Conservation (phyloP, 106 monocot species). For the Cymbidium sinense region DNA sequence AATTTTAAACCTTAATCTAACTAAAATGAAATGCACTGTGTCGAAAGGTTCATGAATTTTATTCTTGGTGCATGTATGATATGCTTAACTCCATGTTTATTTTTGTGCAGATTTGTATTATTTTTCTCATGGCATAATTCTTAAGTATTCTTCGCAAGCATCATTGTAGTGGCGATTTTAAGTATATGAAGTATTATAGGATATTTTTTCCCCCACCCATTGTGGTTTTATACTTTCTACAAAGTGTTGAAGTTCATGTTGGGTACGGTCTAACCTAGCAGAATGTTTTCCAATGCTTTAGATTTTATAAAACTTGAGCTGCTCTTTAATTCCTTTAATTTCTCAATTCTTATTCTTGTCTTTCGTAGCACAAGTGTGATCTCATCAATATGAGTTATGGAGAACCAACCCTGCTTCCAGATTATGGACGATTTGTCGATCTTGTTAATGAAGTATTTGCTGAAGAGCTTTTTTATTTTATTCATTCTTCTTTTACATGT, state of each 20-base stretch:
- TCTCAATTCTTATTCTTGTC: not conserved
- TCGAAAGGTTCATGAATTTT: not conserved
- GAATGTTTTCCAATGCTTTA: not conserved
- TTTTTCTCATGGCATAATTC: not conserved
- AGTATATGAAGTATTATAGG: not conserved
- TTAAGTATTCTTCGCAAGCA: not conserved
- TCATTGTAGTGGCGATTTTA: not conserved
- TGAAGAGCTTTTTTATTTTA: not conserved
- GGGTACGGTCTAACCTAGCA: not conserved
- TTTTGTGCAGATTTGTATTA: not conserved
- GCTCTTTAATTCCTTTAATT: not conserved
- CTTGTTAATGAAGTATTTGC: conserved; percentile 79
- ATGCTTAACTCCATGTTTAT: not conserved
- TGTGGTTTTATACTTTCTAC: not conserved
- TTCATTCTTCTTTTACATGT: not conserved
- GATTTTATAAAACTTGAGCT: not conserved
- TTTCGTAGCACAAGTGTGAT: conserved; percentile 91
- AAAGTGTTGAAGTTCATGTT: not conserved
- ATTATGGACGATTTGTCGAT: conserved; percentile 95
- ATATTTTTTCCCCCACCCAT: not conserved
- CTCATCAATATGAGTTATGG: conserved; percentile 99
- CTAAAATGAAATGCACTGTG: not conserved
- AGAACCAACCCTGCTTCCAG: conserved; percentile 73
- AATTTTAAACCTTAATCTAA: not conserved
- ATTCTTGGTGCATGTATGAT: not conserved